These are phyloP conservation scores for Saxophila tyrrhenica DNA, from an alignment of 495 filamentous ascomycete species.

Conservation along the genomic window DNA sequence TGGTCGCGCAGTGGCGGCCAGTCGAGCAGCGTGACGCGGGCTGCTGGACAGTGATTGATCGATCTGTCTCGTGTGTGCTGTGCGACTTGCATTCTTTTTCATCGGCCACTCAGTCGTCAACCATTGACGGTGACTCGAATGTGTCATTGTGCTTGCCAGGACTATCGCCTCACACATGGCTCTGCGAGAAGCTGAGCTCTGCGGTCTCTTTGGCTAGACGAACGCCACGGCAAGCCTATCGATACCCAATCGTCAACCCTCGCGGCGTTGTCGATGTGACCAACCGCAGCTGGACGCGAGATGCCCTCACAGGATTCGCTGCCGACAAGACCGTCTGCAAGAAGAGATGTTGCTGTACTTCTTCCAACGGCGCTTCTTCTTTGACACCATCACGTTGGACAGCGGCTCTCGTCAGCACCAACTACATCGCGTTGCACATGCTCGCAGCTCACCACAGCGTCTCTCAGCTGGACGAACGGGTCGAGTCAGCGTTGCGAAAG, in stretches of 20 bases:
- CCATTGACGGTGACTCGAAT: too few relatives aligned
- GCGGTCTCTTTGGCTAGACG: neutral
- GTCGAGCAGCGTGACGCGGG: neutral
- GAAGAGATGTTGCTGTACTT: neutral
- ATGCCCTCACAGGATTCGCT: neutral
- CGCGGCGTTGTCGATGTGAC: neutral
- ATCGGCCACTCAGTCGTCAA: neutral
- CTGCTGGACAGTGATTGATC: neutral
- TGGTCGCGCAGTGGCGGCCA: neutral
- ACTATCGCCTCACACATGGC: neutral
- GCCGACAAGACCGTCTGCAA: neutral
- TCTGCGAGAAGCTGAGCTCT: neutral
- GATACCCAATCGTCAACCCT: neutral
- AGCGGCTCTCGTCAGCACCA: neutral
- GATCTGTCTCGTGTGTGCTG: neutral
- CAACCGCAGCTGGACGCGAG: neutral
- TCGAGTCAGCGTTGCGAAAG: neutral
- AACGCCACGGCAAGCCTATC: neutral
- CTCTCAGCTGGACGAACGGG: neutral
- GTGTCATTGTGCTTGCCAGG: neutral
- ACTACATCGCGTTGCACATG: neutral
- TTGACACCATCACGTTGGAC: neutral
- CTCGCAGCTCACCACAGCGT: neutral
- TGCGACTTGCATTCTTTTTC: neutral
- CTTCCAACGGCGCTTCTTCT: neutral